phyloP scores from a whole-genome alignment of 148 eudicot genomes.

The Camellia lanceoleosa region DNA sequence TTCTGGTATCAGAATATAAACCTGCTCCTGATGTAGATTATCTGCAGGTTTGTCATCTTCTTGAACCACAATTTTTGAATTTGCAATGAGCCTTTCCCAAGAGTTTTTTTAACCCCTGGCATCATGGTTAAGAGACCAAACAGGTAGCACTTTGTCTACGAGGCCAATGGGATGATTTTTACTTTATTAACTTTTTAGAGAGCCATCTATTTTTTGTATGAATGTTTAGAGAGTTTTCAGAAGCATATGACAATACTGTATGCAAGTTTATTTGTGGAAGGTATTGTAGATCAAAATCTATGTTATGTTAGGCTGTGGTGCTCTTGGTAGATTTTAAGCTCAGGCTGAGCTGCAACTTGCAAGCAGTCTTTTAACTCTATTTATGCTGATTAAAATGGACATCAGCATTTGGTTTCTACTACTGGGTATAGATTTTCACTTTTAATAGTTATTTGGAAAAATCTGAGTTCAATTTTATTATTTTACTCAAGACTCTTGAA shows the following conservation, averaged over 20 bases:
- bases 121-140: background rate
- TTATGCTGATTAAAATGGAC: background rate
- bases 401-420: background rate
- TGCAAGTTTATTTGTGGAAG: background rate
- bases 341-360: background rate
- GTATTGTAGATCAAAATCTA: background rate
- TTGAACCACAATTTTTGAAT: background rate
- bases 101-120: background rate
- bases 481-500: no score
- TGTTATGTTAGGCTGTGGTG: background rate
- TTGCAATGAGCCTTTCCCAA: background rate
- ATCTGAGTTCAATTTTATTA: no score
- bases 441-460: no score
- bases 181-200: background rate
- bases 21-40: conserved; percentile 86
- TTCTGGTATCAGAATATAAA: conserved; percentile 65
- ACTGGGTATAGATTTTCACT: background rate
- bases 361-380: background rate
- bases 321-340: background rate
- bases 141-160: background rate
- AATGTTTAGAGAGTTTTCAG: background rate
- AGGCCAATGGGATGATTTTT: background rate
- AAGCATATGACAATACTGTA: background rate
- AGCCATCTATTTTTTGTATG: background rate
- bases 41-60: conserved; percentile 63